Evolutionary conservation across 345 rosid genomes (phyloP).

Genomic region (Populus euphratica): DNA sequence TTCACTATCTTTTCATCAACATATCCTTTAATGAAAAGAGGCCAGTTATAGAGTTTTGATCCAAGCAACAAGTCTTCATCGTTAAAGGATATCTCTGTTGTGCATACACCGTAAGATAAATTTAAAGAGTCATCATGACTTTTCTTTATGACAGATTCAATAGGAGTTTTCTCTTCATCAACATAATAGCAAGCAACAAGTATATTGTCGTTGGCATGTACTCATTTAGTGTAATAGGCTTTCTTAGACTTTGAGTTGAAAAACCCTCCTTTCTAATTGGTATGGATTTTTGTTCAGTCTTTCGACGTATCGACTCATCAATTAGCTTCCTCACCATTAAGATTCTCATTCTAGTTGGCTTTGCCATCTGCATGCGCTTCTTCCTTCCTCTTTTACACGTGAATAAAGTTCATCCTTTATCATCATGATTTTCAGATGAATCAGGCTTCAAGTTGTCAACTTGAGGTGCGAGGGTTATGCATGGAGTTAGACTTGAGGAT

Average conservation of each 20-base stretch:
- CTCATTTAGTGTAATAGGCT: neutral
- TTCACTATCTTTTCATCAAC: no score
- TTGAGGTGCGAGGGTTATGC: neutral
- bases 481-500: neutral
- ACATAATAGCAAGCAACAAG: neutral
- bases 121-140: neutral
- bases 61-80: neutral
- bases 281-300: neutral
- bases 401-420: neutral
- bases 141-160: neutral
- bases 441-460: neutral
- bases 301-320: neutral
- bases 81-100: no score
- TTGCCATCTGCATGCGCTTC: neutral
- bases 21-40: no score
- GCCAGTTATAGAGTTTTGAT: no score
- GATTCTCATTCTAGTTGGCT: neutral
- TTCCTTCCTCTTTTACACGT: no score
- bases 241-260: neutral
- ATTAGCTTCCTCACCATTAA: neutral
- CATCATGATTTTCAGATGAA: no score
- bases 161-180: neutral
- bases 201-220: neutral
- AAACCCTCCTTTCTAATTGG: neutral
- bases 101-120: no score